These are phyloP conservation scores for Fusarium robinianum DNA, from an alignment of 2,329 filamentous ascomycete species.

Conservation along the genomic window DNA sequence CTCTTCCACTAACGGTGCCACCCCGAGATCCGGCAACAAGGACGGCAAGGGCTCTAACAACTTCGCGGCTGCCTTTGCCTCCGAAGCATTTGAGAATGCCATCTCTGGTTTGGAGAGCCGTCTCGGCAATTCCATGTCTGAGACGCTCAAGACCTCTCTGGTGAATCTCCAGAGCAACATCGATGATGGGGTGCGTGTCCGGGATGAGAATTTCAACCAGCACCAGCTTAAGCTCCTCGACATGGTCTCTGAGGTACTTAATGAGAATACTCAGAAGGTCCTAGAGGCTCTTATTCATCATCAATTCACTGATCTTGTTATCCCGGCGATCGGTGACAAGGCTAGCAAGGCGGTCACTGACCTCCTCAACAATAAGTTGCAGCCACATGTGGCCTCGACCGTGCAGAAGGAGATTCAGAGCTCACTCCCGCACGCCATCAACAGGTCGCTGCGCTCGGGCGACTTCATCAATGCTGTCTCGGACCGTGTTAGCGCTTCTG, in stretches of 20 bases:
- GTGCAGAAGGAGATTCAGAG: constrained; percentile 76
- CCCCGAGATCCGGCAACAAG: constrained; percentile 44
- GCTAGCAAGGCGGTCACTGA: constrained; percentile 71
- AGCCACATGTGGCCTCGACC: constrained; percentile 65
- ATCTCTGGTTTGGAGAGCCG: constrained; percentile 57
- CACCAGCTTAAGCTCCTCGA: constrained; percentile 60
- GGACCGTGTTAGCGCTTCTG: constrained; percentile 70
- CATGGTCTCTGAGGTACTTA: constrained; percentile 63
- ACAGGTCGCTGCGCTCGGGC: constrained; percentile 65
- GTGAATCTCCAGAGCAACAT: constrained; percentile 65
- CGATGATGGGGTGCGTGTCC: constrained; percentile 64
- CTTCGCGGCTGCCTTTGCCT: constrained; percentile 40
- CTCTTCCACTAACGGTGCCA: constrained; percentile 48
- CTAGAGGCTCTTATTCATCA: constrained; percentile 75
- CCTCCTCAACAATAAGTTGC: constrained; percentile 70
- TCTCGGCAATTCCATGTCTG: constrained; percentile 54
- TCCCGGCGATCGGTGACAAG: constrained; percentile 73
- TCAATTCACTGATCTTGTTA: constrained; percentile 74
- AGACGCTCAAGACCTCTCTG: constrained; percentile 60
- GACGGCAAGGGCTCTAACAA: constrained; percentile 40
- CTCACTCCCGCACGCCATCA: constrained; percentile 66
- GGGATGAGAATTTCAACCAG: constrained; percentile 57
- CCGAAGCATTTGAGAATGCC: constrained; percentile 59
- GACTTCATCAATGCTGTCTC: constrained; percentile 71
- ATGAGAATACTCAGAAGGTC: constrained; percentile 69